Base-by-base conservation (phyloP, 768 basidiomycete genomes). In the Cyclocybe cylindracea region DNA sequence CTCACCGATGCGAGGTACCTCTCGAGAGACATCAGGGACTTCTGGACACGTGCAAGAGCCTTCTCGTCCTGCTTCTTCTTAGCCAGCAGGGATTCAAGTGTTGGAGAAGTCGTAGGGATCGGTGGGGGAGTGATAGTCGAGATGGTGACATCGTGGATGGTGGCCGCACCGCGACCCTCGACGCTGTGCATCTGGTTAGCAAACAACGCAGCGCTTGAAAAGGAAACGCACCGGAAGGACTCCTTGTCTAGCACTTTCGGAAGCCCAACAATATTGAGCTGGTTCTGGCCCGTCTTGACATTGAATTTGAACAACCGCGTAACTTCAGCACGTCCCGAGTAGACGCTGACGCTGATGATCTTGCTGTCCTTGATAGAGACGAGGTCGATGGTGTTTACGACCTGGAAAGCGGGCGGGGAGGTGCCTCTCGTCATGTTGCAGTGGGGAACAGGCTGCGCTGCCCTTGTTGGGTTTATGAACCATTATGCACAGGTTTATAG, bases 251-350 rank as follows among this genome's bases (percentile, higher is more conserved):
- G 57, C 0, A 61, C 69, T 36, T 55, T 60, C 0, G 77, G 77
- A 18, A 80, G 59, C 2, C 71, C 73, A 18, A 56, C 56, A 38
- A 78, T 72, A 14, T 51, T 67, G n/a, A 79, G 66, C 33, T 73
- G 69, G 53, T 78, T 78, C 29, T 69, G 67, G 2, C 76, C 78
- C 1, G 65, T 63, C 48, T 72, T 64, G 5, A 74, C 69, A 8
- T 54, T 54, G 54, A 77, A 62, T 54, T 62, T 70, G 64, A 72
- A 76, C 11, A 71, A 48, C 19, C 76, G 72, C 13, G 70, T 72
- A 24, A 77, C 56, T 55, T 78, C 76, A 6, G 77, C 76, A 32
- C 70, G 71, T 10, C 67, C 64, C 7, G 76, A 54, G 57, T 77
- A 78, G 10, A 78, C 61, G 57, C 64, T 74, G 38, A 78, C 72